Conservation (phyloP, 805 yeast species). For the Metschnikowia similis region DNA sequence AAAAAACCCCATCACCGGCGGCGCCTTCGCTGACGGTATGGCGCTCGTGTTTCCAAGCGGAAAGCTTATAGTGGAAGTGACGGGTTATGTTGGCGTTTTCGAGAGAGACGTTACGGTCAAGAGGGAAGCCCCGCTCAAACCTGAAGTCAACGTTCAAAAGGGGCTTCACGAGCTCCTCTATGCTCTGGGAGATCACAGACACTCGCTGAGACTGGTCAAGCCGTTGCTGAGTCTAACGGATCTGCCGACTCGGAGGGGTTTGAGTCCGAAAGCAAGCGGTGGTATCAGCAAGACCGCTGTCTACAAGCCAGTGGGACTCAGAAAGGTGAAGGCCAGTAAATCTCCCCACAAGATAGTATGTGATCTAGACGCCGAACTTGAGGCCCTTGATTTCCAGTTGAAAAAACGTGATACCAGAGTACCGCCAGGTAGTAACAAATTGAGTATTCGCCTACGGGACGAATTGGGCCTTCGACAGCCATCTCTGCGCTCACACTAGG, state of each 20-base stretch:
- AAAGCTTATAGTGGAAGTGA: slow-evolving; percentile 27
- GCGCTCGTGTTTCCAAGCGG: slow-evolving; percentile 25
- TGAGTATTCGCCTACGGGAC: slow-evolving; percentile 4
- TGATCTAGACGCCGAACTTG: slow-evolving; percentile 3
- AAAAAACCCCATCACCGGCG: slow-evolving; percentile 16
- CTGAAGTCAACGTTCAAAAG: not conserved
- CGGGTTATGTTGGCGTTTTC: slow-evolving; percentile 26
- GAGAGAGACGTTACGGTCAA: slow-evolving; percentile 31
- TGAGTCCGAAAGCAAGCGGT: not conserved
- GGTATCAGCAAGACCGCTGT: not conserved
- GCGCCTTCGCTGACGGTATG: slow-evolving; percentile 19
- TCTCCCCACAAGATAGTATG: not conserved
- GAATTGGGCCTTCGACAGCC: slow-evolving; percentile 4
- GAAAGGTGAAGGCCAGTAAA: not conserved
- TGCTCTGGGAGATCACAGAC: not conserved
- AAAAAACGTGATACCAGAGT: not conserved
- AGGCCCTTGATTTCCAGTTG: not conserved
- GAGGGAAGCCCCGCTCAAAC: not conserved
- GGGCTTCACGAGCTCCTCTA: not conserved
- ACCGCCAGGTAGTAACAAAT: slow-evolving; percentile 10
- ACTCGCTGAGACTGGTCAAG: not conserved
- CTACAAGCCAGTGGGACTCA: slow-evolving; percentile 1
- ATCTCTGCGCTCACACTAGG: not conserved
- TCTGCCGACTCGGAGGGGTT: not conserved
- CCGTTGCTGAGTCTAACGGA: not conserved